Evolutionary conservation across 1,284 basidiomycete genomes (phyloP).

Genomic region (Malassezia brasiliensis): DNA sequence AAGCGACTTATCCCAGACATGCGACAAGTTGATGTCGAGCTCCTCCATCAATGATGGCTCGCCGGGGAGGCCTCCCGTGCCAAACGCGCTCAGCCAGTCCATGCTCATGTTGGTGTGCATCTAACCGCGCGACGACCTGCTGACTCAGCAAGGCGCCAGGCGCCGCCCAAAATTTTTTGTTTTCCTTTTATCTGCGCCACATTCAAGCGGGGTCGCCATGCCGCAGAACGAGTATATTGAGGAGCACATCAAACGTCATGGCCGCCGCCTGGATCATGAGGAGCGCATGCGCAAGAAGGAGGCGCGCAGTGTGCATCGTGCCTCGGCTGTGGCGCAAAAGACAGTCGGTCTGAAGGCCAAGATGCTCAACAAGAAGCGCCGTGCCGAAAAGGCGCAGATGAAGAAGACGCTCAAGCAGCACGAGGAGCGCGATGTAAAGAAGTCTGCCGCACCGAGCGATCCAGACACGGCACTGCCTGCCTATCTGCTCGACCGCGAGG

Average conservation of each 20-base stretch:
- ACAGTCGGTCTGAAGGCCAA: conserved; percentile 96
- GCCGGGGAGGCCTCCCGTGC: conserved; percentile 45
- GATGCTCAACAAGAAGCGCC: conserved; percentile 85
- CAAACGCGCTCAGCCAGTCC: conserved; percentile 31
- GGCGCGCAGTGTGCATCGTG: conserved; percentile 79
- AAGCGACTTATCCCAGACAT: conserved; percentile 85
- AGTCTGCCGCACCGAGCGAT: conserved; percentile 38
- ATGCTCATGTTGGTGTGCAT: neutral
- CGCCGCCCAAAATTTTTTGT: conserved; percentile 4
- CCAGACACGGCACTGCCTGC: conserved; percentile 52
- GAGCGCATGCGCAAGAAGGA: conserved; percentile 66
- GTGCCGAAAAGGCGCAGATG: conserved; percentile 95
- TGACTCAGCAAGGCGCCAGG: conserved; percentile 1
- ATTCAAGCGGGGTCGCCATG: neutral
- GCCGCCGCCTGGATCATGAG: conserved; percentile 46
- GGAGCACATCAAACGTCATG: conserved; percentile 48
- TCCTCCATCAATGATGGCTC: conserved; percentile 51
- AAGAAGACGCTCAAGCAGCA: conserved; percentile 98
- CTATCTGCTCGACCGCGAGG: conserved; percentile 91
- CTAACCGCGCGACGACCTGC: neutral
- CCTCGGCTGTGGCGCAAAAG: conserved; percentile 80
- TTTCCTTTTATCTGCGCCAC: neutral
- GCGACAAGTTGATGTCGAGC: conserved; percentile 91
- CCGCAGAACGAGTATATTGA: conserved; percentile 51
- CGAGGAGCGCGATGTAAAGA: conserved; percentile 88